Conservation (phyloP, 352 stramenopile species). For the Phytophthora tentaculata region DNA sequence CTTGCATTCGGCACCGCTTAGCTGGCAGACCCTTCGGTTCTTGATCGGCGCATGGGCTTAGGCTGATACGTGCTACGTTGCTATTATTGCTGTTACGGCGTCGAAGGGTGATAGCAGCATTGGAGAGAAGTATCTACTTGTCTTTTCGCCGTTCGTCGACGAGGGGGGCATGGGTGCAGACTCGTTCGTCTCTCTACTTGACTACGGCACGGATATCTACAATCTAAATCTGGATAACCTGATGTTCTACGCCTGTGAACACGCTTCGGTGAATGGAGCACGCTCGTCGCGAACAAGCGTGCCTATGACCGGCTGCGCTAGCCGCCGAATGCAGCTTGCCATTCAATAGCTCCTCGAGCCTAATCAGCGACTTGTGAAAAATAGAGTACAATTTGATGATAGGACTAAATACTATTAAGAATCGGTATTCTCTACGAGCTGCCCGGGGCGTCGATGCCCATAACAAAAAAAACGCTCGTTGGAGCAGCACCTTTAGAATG, state of each 20-base stretch:
- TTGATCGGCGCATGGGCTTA: background rate
- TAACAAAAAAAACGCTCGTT: background rate
- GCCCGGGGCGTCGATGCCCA: background rate
- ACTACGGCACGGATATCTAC: background rate
- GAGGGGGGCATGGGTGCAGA: background rate
- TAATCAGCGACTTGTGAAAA: background rate
- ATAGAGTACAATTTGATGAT: background rate
- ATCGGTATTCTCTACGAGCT: background rate
- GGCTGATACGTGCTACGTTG: background rate
- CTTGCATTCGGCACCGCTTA: background rate
- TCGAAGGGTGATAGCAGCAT: background rate
- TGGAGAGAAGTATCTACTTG: background rate
- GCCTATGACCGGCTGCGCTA: background rate
- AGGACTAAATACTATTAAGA: background rate
- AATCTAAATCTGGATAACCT: too few species aligned
- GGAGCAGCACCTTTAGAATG: background rate
- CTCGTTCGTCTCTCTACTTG: background rate
- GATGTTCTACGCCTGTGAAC: too few species aligned
- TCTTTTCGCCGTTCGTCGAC: background rate
- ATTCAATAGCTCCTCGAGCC: too few species aligned
- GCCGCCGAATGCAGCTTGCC: too few species aligned
- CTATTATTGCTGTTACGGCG: background rate
- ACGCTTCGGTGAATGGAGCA: too few species aligned
- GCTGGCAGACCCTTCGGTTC: background rate
- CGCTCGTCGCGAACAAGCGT: background rate